phyloP scores from a whole-genome alignment of 83 land plant genomes.

The Larix sibirica region DNA sequence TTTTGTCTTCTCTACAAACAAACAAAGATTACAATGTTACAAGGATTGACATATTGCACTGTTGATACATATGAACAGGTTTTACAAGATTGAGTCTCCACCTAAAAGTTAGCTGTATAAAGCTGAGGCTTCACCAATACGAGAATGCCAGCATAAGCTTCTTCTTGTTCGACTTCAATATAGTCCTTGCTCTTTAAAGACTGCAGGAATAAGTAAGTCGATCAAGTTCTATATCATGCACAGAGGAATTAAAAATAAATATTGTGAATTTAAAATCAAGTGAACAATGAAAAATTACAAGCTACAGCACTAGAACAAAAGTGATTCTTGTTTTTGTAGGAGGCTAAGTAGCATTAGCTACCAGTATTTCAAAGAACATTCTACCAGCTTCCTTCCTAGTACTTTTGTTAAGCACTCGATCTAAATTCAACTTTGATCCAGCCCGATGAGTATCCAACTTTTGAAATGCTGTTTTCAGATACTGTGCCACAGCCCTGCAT shows the following conservation, averaged over 20 bases:
- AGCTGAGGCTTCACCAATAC: neutral
- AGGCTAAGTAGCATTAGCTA: neutral
- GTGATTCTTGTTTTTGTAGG: neutral
- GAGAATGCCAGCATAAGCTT: neutral
- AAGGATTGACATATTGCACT: too few species aligned
- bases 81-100: neutral
- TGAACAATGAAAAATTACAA: neutral
- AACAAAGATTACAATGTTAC: too few species aligned
- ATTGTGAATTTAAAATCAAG: neutral
- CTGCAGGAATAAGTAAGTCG: neutral
- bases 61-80: too few species aligned
- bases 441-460: neutral
- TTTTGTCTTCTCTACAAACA: too few species aligned
- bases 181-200: conserved; percentile 3
- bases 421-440: neutral
- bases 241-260: neutral
- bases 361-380: conserved; percentile 21
- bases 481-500: conserved; percentile 7
- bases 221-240: neutral
- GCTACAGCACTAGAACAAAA: neutral
- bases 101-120: neutral
- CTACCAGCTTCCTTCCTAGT: conserved; percentile 8
- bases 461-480: neutral
- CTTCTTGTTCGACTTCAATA: conserved; percentile 12
- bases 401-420: conserved; percentile 1